These are phyloP conservation scores for Canavalia gladiata DNA, from an alignment of 306 rosid species.

Conservation along the genomic window DNA sequence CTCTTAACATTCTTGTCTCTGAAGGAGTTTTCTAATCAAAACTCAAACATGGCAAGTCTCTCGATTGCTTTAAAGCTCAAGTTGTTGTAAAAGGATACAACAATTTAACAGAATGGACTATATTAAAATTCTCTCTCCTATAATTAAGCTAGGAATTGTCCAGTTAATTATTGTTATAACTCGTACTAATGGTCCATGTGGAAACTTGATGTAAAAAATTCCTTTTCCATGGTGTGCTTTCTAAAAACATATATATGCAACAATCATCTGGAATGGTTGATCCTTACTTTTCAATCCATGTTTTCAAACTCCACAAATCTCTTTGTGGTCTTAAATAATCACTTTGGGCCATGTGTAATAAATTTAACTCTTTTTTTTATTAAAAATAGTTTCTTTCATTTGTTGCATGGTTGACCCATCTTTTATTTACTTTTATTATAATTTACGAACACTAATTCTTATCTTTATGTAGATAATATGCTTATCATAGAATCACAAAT, in stretches of 20 bases:
- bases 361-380: conserved; percentile 3
- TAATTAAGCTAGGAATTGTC: background rate
- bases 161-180: background rate
- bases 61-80: background rate
- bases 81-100: conserved; percentile 18
- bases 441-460: background rate
- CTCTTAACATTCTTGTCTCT: too few relatives aligned
- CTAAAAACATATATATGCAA: background rate
- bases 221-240: background rate
- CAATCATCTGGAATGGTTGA: background rate
- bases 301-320: background rate
- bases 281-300: background rate
- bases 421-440: background rate
- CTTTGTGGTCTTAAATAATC: background rate
- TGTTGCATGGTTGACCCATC: background rate
- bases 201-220: conserved; percentile 5
- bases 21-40: background rate
- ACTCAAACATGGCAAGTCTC: background rate
- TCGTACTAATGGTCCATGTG: conserved; percentile 24
- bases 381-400: background rate
- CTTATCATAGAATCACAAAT: background rate
- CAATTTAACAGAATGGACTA: conserved; percentile 16
- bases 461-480: conserved; percentile 25
- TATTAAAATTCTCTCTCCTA: background rate
- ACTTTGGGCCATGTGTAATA: background rate